Evolutionary conservation across 2,329 filamentous ascomycete genomes (phyloP).

Genomic region (Amauroascus verrucosus): DNA sequence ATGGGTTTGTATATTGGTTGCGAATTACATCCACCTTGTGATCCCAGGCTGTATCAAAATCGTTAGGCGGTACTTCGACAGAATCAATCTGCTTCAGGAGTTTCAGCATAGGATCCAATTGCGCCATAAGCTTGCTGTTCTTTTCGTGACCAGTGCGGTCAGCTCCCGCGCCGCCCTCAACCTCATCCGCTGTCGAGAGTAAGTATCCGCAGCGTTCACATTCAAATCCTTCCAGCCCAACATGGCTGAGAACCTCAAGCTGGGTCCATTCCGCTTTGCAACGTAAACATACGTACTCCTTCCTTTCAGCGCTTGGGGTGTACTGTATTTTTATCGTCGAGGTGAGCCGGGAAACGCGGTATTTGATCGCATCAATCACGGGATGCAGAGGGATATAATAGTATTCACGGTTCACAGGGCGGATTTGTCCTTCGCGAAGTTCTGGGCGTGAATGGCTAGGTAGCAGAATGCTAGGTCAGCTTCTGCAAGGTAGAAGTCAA

Average conservation of each 20-base stretch:
- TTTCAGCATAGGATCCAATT: constrained; percentile 39
- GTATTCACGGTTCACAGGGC: constrained; percentile 78
- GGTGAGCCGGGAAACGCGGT: constrained; percentile 76
- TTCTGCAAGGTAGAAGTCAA: neutral
- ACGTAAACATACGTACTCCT: constrained; percentile 75
- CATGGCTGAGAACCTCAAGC: constrained; percentile 75
- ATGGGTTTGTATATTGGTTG: constrained; percentile 35
- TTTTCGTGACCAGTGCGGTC: constrained; percentile 42
- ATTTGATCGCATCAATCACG: constrained; percentile 94
- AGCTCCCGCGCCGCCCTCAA: constrained; percentile 34
- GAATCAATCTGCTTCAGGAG: constrained; percentile 41
- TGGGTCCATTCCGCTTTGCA: constrained; percentile 82
- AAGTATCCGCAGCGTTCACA: constrained; percentile 64
- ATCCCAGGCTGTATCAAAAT: constrained; percentile 42
- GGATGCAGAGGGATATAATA: constrained; percentile 95
- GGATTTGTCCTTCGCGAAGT: constrained; percentile 66
- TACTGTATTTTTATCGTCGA: constrained; percentile 79
- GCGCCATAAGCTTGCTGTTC: constrained; percentile 41
- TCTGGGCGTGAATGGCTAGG: constrained; percentile 62
- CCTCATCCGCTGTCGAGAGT: constrained; percentile 37
- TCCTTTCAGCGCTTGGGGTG: constrained; percentile 71
- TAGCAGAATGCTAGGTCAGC: constrained; percentile 16
- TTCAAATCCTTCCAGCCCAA: constrained; percentile 58
- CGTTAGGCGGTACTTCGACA: constrained; percentile 39
- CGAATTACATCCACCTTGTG: constrained; percentile 38